Base-by-base conservation (phyloP, 805 yeast species). In the Wickerhamomyces chambardii region DNA sequence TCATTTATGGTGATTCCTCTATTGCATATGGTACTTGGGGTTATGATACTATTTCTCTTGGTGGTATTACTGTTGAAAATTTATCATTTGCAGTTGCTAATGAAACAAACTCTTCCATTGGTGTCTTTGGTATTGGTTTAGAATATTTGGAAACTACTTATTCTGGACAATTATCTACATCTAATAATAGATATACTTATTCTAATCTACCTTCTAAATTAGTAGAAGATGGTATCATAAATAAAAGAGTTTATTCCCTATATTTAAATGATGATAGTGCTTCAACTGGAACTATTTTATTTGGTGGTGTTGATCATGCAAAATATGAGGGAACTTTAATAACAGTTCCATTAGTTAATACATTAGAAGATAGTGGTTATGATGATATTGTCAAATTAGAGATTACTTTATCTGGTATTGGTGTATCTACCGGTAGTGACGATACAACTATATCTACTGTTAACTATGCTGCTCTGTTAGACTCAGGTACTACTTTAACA, bases 71-170 rank as follows among this genome's bases (percentile, higher is more conserved):
- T 5, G 60, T 83, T 11, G 45, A 61, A 1, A 59, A 63, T 36
- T 58, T 79, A 27, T 70, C 82, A 10, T 67, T 85, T 53, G 95
- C 90, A 3, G 71, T 84, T 17, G 89, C 80, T 4, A 72, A 73
- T 46, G 50, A 52, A 16, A 70, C 82, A 4, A 71, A 73, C 39
- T 73, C 85, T 4, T 53, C 71, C 14, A 48, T 48, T 17, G 86
- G 89, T 32, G 85, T 82, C 17, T 55, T 81, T 29, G 84, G 86
- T 16, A 71, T 81, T 41, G 86, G 87, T 5, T 62, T 78, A 35
- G 57, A 72, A 4, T 78, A 73, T 16, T 65, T 81, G 36, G 92
- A 84, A 54, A 60, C 69, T 8, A 78, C 86, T 3, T 58, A 59
- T 38, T 46, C 64, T 2, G 50, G 49, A 15, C 15, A 30, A 14